Evolutionary conservation across 345 rosid genomes (phyloP).

Genomic region (Eucalyptus erythrocorys): DNA sequence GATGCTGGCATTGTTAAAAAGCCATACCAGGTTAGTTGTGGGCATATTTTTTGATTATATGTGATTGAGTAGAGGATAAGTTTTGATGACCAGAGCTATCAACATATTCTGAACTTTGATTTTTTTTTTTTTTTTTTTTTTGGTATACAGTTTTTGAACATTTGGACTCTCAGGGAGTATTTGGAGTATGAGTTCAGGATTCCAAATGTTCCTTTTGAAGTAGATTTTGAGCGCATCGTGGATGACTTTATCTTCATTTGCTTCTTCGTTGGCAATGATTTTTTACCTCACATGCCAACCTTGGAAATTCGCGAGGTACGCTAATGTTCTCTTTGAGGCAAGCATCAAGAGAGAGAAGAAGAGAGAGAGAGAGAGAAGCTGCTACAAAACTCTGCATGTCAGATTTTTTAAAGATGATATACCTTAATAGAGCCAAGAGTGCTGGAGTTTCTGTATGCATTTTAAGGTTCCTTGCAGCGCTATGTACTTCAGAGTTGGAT

Average conservation of each 20-base stretch:
- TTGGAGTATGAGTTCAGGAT: slow-evolving; percentile 71
- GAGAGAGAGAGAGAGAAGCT: not conserved
- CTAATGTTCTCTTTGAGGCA: not conserved
- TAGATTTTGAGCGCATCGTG: slow-evolving; percentile 61
- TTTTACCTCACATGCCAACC: slow-evolving; percentile 97
- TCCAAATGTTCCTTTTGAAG: slow-evolving; percentile 31
- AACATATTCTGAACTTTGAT: not conserved
- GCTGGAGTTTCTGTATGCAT: not conserved
- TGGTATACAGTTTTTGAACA: slow-evolving; percentile 65
- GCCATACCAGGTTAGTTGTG: slow-evolving; percentile 74
- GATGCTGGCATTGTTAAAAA: slow-evolving; percentile 40
- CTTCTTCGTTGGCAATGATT: slow-evolving; percentile 97
- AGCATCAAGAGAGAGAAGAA: not conserved
- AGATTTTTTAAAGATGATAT: not conserved
- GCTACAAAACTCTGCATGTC: not conserved
- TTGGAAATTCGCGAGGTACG: slow-evolving; percentile 97
- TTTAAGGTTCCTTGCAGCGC: not conserved
- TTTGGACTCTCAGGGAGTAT: slow-evolving; percentile 94
- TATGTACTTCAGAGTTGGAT: not conserved
- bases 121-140: not conserved
- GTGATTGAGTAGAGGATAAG: not conserved
- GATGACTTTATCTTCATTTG: slow-evolving; percentile 97
- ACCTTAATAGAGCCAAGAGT: not conserved
- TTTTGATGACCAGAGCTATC: not conserved
- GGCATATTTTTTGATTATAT: not conserved